Base-by-base conservation (phyloP, 306 rosid genomes). In the Pterocarpus macrocarpus region DNA sequence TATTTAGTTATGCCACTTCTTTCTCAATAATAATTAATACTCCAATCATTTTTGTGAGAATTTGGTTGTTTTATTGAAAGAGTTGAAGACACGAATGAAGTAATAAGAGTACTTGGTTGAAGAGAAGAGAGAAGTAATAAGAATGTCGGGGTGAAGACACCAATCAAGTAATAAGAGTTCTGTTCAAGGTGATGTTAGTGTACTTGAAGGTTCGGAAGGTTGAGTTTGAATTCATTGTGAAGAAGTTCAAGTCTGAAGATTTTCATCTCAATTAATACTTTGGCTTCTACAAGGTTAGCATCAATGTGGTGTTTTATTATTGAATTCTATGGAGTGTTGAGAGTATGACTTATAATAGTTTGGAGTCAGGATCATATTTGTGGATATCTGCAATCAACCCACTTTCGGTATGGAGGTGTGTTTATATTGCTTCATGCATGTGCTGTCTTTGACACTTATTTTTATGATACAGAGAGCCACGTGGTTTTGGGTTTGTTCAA, bases 401-500 rank as follows among this genome's bases (percentile, higher is more conserved):
- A 35, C 35, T 56, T 41, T 81, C 22, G 63, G 77, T 32, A 59
- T 66, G 72, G 77, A 14, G 64, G 56, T 71, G 75, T 78, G 49
- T 77, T 69, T 13, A 12, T 35, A 16, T 15, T 41, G 43, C 28
- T 16, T 22, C 50, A 82, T 69, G 22, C 7, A 35, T 52, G 16
- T 70, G 17, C 2, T 36, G 34, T 73, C 1, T 47, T 14, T 80
- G 11, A 77, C 34, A 12, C 57, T 8, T 50, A 30, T 43, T 77
- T 39, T 75, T 59, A 17, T 87, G 87, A 57, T 84, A 62, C 86
- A 92, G 96, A 83, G 89, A 90, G 45, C 97, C 97, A 5, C 91
- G 93, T 56, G 97, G 97, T 47, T 91, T 91, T 86, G 93, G 94
- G 41, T 93, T 93, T 89, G 91, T 93, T 71, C 93, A 91, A 70